Evolutionary conservation across 2,329 filamentous ascomycete genomes (phyloP), one percentile per base, ranked within the genome.

Genomic region (Tolypocladium paradoxum): DNA sequence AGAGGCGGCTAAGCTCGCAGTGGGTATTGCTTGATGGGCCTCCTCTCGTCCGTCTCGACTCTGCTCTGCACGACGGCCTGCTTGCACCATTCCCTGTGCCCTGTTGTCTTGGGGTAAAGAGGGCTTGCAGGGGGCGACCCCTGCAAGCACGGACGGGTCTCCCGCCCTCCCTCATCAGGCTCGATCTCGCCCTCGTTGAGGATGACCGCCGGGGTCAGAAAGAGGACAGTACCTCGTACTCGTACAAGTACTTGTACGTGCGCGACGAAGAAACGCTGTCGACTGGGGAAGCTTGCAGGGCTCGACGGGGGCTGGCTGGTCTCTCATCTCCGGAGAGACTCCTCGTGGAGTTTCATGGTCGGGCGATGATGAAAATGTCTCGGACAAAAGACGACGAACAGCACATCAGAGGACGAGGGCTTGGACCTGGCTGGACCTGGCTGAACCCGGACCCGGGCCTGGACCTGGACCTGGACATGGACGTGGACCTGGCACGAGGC

Each of bases 321-420:
- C 43, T 33, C 40, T 53, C 50, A 54, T 54, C 38, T 50, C 52
- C 47, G 50, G 24, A 40, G n/a, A 48, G 47, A 54, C 14, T 35
- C 45, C 45, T 48, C 49, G 53, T 54, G 53, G 34, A 37, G 45
- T 46, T 38, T 54, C 48, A 40, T 51, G 53, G 55, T 35, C 48
- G 18, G 45, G 48, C 37, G 46, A 57, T 54, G 52, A 51, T 51
- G 34, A 53, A n/a, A 31, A 55, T 55, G 58, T 60, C 56, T 58
- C 53, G 56, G 55, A 35, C 52, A 56, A 50, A 40, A 31, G 36
- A 51, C 45, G 34, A 51, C 48, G 33, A 29, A 35, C 53, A 47
- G 53, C 36, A 38, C 36, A 37, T 36, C 49, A 31, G 52, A 34
- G 14, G 27, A 38, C 22, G 33, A 34, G 22, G 38, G n/a, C 43